A percentile compares a stretch with the other conserved stretches of the same genome.
These are phyloP conservation scores for Juncus effusus DNA, from an alignment of 176 grass and related monocot genomes.

Conservation along the genomic window DNA sequence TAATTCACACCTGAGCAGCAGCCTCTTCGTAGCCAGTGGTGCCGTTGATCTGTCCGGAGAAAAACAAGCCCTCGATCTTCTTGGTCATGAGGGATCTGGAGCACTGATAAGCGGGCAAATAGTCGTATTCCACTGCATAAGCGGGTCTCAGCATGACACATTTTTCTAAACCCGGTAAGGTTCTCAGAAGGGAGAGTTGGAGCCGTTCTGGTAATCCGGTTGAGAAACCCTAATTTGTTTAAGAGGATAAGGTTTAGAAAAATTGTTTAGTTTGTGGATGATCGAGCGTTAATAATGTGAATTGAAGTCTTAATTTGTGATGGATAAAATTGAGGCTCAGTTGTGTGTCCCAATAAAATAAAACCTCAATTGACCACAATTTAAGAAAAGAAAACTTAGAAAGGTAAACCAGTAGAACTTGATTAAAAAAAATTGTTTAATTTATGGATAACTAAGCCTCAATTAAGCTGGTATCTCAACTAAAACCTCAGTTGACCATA, in stretches of 20 bases:
- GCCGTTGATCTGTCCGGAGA: conserved; percentile 98
- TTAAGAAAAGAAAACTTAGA: no score
- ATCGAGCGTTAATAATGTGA: no score
- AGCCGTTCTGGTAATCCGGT: conserved; percentile 89
- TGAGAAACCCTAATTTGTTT: conserved; percentile 67
- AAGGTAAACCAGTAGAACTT: background rate
- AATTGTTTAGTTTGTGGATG: no score
- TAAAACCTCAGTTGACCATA: no score
- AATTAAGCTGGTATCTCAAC: no score
- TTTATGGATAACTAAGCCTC: no score
- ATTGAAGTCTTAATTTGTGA: no score
- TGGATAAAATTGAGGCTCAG: no score
- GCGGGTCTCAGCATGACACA: conserved; percentile 93
- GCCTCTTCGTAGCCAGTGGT: conserved; percentile 99
- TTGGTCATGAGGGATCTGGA: conserved; percentile 99
- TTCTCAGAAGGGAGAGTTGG: conserved; percentile 77
- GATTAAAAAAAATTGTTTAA: no score
- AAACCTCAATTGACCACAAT: no score
- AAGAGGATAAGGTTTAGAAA: background rate
- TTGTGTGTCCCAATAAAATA: no score
- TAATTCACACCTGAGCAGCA: conserved; percentile 61
- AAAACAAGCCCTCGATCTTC: conserved; percentile 85
- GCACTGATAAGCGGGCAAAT: conserved; percentile 84
- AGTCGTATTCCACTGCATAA: conserved; percentile 98
- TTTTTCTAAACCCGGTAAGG: conserved; percentile 86